A percentile compares a stretch with the other conserved stretches of the same genome.
phyloP scores from a whole-genome alignment of 805 yeast species.

The Schizosaccharomyces octosporus region DNA sequence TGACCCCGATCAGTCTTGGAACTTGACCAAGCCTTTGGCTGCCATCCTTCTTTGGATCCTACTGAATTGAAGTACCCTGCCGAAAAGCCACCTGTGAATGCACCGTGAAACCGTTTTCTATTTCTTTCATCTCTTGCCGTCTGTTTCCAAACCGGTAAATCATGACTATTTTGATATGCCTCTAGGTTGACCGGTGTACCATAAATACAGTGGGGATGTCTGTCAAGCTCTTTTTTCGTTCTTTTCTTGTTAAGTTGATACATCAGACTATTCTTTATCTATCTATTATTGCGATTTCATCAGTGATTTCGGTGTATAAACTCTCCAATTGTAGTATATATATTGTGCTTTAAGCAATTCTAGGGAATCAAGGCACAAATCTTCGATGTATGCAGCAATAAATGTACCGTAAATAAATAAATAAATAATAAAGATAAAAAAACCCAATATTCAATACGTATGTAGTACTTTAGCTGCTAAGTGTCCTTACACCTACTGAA shows the following conservation, averaged over 20 bases:
- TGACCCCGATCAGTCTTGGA: slow-evolving; percentile 7
- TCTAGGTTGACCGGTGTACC: background rate
- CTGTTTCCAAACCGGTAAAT: slow-evolving; percentile 8
- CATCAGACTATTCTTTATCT: no score
- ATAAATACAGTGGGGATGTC: background rate
- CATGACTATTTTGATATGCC: background rate
- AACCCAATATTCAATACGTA: no score
- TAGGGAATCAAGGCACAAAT: no score
- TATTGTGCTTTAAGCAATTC: no score
- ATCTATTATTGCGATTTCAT: no score
- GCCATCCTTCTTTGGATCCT: slow-evolving; percentile 16
- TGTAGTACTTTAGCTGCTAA: no score
- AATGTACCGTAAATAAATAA: no score
- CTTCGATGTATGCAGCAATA: no score
- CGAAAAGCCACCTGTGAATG: slow-evolving; percentile 16
- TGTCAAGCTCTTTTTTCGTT: background rate
- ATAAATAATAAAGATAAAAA: no score
- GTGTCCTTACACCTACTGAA: no score
- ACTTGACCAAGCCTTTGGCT: slow-evolving; percentile 11
- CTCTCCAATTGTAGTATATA: no score
- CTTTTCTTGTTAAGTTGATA: background rate
- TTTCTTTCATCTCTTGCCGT: slow-evolving; percentile 10
- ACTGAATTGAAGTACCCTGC: slow-evolving; percentile 16
- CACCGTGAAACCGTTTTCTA: slow-evolving; percentile 13
- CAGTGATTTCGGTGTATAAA: no score